Percentiles rank a stretch among this genome's conserved stretches.
These are phyloP conservation scores for Wilhelminamyces savonicus DNA, from an alignment of 805 yeast species.

Conservation along the genomic window DNA sequence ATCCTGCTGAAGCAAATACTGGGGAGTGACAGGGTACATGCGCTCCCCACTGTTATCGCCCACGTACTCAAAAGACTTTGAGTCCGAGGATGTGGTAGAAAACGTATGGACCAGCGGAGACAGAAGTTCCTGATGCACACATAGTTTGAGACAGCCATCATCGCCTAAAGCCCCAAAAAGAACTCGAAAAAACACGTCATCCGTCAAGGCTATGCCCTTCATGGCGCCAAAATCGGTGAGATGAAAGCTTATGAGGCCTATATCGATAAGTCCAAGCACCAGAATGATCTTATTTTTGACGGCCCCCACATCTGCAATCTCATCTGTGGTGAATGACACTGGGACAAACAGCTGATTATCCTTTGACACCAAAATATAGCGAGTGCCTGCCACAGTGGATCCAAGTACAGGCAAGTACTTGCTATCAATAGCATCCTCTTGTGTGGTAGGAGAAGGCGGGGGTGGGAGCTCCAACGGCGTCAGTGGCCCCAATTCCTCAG, in stretches of 20 bases:
- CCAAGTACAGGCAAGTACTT: slow-evolving; percentile 6
- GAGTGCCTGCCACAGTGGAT: slow-evolving; percentile 1
- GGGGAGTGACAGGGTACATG: slow-evolving; percentile 62
- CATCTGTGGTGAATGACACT: slow-evolving; percentile 24
- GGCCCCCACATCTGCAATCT: slow-evolving; percentile 17
- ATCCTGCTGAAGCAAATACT: slow-evolving; percentile 48
- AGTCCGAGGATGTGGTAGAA: slow-evolving; percentile 48
- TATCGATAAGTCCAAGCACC: slow-evolving; percentile 27
- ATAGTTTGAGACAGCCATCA: slow-evolving; percentile 27
- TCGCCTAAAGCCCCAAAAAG: slow-evolving; percentile 30
- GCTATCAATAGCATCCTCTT: slow-evolving; percentile 4
- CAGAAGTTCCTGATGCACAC: slow-evolving; percentile 25
- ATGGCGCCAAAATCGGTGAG: slow-evolving; percentile 64
- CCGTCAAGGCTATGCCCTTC: slow-evolving; percentile 53
- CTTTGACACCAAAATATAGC: slow-evolving; percentile 55
- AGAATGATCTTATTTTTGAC: slow-evolving; percentile 33
- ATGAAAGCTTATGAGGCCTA: slow-evolving; percentile 38
- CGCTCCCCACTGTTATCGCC: slow-evolving; percentile 32
- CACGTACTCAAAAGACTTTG: slow-evolving; percentile 46
- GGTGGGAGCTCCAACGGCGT: not conserved
- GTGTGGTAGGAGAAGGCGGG: not conserved
- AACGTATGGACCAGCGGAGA: slow-evolving; percentile 29
- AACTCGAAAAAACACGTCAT: slow-evolving; percentile 33
- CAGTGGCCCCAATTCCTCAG: not conserved
- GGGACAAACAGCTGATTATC: slow-evolving; percentile 55